Base-by-base conservation (phyloP, 495 filamentous ascomycete species). In the Aspergillus avenaceus region DNA sequence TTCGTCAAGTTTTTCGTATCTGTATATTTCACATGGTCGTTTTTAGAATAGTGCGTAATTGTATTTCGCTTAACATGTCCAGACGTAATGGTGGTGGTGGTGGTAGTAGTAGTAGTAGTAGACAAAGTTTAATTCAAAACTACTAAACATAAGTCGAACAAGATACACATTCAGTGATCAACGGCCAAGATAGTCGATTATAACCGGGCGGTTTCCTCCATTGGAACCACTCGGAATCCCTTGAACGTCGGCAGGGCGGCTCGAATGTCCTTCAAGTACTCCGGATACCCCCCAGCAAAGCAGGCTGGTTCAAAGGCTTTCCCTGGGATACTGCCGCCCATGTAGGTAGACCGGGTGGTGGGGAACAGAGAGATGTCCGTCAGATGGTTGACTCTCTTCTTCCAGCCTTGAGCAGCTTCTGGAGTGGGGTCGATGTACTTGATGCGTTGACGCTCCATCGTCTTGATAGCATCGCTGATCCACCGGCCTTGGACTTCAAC, bases 401-500 rank as follows among this genome's bases (percentile, higher is more conserved):
- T 73, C 79, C 79, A 83, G 21, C 48, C 46, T 34, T 75, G 60
- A 49, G 76, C 72, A 5, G 73, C 74, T 53, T 77, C 71, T 14
- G 48, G 47, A 8, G 65, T 74, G 5, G 76, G 56, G 31, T 80
- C 65, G 25, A 76, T 59, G 18, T 64, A 71, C 23, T 55, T 66
- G 42, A 80, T 62, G 7, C 63, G 58, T 25, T 74, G 60, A 16
- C 70, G 62, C 29, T 64, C 51, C 42, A 73, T 64, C 42, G 71
- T 65, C 31, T 57, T 53, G 42, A 81, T 70, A 6, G 67, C 65
- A 46, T 78, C 73, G 16, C 67, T 63, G 32, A 82, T 72, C 76
- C 75, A 80, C 19, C 76, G 67, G 12, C 70, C 74, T 52, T 79
- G 76, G 14, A 70, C 50, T 49, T 81, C 76, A 23, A 74, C 67